Evolutionary conservation across 495 filamentous ascomycete genomes (phyloP), one percentile per base, ranked within the genome.

Genomic region (Neurospora terricola): DNA sequence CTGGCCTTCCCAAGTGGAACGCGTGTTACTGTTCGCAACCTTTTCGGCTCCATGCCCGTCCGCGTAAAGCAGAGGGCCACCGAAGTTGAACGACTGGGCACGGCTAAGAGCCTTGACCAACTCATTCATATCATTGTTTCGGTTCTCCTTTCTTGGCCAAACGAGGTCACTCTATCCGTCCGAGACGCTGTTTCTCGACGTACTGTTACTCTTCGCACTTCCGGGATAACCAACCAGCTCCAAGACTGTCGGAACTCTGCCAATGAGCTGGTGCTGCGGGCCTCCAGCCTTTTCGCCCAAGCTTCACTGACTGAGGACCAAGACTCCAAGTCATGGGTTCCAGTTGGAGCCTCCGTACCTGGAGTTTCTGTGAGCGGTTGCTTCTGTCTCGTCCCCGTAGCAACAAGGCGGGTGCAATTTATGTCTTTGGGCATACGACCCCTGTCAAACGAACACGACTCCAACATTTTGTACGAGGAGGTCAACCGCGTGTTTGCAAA

Each of bases 41-140:
- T 99, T 14, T 98, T 98, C 81, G 96, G 95, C 2, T 94, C 93
- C 69, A 94, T 99, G 91, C 96, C 96, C 2, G 96, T 99, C 12
- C 91, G 96, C n/a, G 90, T 98, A 27, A 97, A 96, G 81, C 92
- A 92, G 77, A 87, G 94, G 76, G 83, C 84, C 3, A 82, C 86
- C 12, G 88, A 91, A 62, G 73, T 89, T 3, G 91, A 94, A 38
- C 87, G 87, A 42, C 70, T 78, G 11, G 78, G 76, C 2, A 79
- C 80, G 34, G 73, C 75, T 36, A 86, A 80, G 71, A 87, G 92
- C 70, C 95, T 93, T 91, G 88, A 92, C 16, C 81, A 83, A 2
- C 82, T 98, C 34, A 88, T 86, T 76, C 86, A 83, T 54, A 76
- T 79, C 3, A 76, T 93, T 11, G 86, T 90, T 21, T 87, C 88